Evolutionary conservation across 2,329 filamentous ascomycete species (phyloP).

Genomic region (Fusarium equiseti): DNA sequence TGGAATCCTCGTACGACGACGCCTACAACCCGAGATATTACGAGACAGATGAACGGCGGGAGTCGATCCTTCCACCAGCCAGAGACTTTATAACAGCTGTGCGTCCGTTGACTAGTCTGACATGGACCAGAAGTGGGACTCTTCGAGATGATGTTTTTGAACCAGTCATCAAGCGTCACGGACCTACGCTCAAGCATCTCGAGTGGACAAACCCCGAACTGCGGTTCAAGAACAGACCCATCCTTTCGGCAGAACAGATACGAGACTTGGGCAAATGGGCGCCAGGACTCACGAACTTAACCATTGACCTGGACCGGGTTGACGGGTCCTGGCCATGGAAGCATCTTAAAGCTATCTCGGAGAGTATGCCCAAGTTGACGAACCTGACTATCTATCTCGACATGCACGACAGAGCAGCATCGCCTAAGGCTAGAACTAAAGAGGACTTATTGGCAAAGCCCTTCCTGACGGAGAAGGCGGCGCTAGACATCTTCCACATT

Average conservation of each 20-base stretch:
- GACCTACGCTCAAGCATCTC: background rate
- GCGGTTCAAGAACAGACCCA: background rate
- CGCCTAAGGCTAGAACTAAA: fast-evolving
- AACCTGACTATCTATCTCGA: constrained; percentile 12
- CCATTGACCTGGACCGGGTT: constrained; percentile 5
- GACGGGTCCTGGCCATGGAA: background rate
- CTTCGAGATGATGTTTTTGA: background rate
- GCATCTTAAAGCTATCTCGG: background rate
- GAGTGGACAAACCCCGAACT: constrained; percentile 24
- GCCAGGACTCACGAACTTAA: background rate
- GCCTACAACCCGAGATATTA: too few species aligned
- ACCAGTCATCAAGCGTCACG: constrained; percentile 13
- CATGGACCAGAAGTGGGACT: constrained; percentile 10
- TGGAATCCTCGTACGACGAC: background rate
- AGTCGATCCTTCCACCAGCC: background rate
- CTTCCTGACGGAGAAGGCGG: background rate
- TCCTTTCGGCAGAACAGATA: constrained; percentile 1
- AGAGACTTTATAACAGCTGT: constrained; percentile 12
- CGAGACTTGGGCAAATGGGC: background rate
- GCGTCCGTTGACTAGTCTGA: background rate
- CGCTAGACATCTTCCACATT: background rate
- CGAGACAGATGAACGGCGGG: too few species aligned
- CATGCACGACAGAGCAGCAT: background rate
- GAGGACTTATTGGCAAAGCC: fast-evolving
- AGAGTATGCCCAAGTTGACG: constrained; percentile 2